Percentiles rank a stretch among this genome's conserved stretches.
Evolutionary conservation across 2,329 filamentous ascomycete genomes (phyloP).

Genomic region (Rasamsonia emersonii): DNA sequence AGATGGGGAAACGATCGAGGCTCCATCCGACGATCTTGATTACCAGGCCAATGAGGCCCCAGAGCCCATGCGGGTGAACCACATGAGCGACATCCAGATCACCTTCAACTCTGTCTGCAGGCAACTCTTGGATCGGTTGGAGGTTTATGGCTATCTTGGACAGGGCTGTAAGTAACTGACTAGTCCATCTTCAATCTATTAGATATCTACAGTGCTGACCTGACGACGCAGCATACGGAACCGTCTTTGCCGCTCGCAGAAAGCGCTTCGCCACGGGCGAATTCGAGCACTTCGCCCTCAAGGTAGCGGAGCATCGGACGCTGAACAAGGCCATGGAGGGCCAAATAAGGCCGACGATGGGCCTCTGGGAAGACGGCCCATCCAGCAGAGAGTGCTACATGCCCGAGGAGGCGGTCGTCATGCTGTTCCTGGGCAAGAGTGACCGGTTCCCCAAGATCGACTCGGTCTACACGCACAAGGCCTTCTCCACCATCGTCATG

Average conservation of each 20-base stretch:
- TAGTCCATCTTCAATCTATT: not conserved
- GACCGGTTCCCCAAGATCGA: slow-evolving; percentile 20
- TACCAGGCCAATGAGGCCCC: slow-evolving; percentile 5
- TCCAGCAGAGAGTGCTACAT: slow-evolving; percentile 10
- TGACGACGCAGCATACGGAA: slow-evolving; percentile 14
- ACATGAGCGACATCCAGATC: slow-evolving; percentile 7
- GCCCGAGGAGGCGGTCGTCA: slow-evolving; percentile 18
- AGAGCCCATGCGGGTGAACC: slow-evolving; percentile 9
- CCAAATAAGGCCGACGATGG: slow-evolving; percentile 7
- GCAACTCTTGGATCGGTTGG: slow-evolving; percentile 4
- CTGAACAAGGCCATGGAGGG: slow-evolving; percentile 3
- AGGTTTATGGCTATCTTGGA: slow-evolving; percentile 13
- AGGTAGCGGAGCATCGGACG: slow-evolving; percentile 11
- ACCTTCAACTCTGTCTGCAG: slow-evolving; percentile 5
- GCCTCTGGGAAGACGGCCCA: slow-evolving; percentile 1
- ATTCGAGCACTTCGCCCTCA: slow-evolving; percentile 14
- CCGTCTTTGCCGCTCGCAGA: slow-evolving; percentile 14
- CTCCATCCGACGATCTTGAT: slow-evolving; percentile 5
- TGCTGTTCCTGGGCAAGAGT: slow-evolving; percentile 16
- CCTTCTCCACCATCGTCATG: slow-evolving; percentile 20
- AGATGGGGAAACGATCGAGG: not conserved
- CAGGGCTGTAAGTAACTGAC: slow-evolving; percentile 12
- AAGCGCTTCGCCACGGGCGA: not conserved
- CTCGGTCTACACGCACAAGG: slow-evolving; percentile 19
- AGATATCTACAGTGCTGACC: slow-evolving; percentile 1